phyloP scores from a whole-genome alignment of 139 green algal species.

The Mychonastes homosphaera region DNA sequence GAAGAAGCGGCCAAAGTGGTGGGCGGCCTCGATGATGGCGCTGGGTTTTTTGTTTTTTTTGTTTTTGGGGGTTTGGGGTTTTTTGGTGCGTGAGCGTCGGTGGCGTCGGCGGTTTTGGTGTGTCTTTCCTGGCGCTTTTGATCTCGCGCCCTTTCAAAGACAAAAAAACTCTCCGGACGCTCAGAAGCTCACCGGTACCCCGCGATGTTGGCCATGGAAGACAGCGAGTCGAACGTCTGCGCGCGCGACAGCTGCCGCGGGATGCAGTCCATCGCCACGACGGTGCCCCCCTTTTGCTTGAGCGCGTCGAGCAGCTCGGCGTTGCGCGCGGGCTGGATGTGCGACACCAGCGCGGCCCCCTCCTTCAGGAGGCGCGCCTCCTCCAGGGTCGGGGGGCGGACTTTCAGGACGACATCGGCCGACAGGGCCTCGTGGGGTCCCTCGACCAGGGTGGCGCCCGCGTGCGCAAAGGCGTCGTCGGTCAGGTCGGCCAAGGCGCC shows the following conservation, averaged over 20 bases:
- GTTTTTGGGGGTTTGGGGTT: no score
- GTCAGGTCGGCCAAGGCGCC: conserved; percentile 56
- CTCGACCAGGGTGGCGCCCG: conserved; percentile 57
- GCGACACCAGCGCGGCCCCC: conserved; percentile 50
- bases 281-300: conserved; percentile 43
- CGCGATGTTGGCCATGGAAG: conserved; percentile 79
- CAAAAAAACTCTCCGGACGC: no score
- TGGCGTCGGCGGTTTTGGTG: no score
- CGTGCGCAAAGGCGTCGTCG: conserved; percentile 49
- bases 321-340: conserved; percentile 71
- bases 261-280: conserved; percentile 84
- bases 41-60: no score
- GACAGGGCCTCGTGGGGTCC: conserved; percentile 31
- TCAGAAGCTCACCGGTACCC: conserved; percentile 43
- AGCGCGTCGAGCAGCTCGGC: conserved; percentile 60
- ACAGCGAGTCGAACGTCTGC: conserved; percentile 74
- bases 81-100: no score
- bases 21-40: conserved; percentile 65
- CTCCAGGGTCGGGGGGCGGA: conserved; percentile 39
- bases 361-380: conserved; percentile 55
- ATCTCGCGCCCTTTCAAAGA: no score
- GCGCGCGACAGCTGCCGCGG: conserved; percentile 61
- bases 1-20: conserved; percentile 76
- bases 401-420: conserved; percentile 55
- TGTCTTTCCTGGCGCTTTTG: no score